phyloP scores from a whole-genome alignment of 495 filamentous ascomycete genomes.

The Neohortaea acidophila region DNA sequence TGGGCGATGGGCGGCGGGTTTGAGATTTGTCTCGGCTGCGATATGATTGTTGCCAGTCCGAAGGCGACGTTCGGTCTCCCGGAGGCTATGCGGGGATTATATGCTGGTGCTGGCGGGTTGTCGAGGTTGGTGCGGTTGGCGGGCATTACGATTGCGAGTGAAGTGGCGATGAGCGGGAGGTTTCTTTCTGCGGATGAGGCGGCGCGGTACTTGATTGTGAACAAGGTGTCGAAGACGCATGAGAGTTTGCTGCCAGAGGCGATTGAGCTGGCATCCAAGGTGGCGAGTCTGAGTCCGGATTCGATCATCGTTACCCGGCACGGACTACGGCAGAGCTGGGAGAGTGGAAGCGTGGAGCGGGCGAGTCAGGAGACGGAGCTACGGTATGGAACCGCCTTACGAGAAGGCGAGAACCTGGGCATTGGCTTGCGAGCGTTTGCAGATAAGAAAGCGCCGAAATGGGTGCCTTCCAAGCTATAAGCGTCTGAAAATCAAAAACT shows the following conservation, averaged over 20 bases:
- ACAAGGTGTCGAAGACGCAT: conserved; percentile 27
- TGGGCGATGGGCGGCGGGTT: conserved; percentile 57
- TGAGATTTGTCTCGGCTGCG: conserved; percentile 58
- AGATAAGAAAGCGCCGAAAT: conserved; percentile 58
- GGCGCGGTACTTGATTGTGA: conserved; percentile 49
- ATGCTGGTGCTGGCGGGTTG: conserved; percentile 54
- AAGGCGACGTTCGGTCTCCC: conserved; percentile 47
- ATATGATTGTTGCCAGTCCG: conserved; percentile 47
- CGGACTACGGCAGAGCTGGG: conserved; percentile 55
- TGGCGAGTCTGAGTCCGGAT: conserved; percentile 54
- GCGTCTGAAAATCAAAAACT: conserved; percentile 7
- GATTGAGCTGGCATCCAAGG: conserved; percentile 32
- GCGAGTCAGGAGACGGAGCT: conserved; percentile 42
- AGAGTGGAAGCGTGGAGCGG: conserved; percentile 48
- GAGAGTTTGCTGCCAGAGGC: conserved; percentile 15
- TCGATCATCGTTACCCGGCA: conserved; percentile 50
- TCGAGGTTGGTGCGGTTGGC: conserved; percentile 51
- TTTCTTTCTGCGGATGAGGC: conserved; percentile 46
- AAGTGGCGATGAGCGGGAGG: conserved; percentile 53
- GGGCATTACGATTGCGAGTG: conserved; percentile 53
- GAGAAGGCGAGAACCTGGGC: conserved; percentile 54
- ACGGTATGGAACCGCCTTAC: conserved; percentile 44
- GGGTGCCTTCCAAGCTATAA: conserved; percentile 60
- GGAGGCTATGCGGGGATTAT: conserved; percentile 55
- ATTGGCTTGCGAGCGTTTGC: conserved; percentile 71